Conservation (phyloP, 83 land plant species). For the Picea mariana region DNA sequence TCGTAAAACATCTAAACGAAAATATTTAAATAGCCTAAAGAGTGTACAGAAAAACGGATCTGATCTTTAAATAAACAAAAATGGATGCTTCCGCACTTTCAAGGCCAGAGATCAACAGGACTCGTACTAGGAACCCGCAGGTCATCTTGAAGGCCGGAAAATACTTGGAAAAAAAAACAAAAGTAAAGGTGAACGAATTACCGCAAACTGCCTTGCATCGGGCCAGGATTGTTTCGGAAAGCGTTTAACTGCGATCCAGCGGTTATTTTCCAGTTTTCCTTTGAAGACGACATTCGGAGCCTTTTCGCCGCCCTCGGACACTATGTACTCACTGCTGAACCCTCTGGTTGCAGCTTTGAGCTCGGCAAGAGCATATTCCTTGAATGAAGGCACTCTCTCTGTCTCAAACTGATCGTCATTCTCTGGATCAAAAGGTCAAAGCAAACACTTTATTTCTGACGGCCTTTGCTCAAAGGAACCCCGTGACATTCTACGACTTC, state of each 20-base stretch:
- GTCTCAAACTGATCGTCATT: slow-evolving; percentile 28
- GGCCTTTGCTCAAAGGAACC: background rate
- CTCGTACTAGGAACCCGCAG: too few relatives aligned
- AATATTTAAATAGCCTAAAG: background rate
- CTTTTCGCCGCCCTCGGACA: slow-evolving; percentile 94
- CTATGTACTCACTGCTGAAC: slow-evolving; percentile 77
- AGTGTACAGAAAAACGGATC: background rate
- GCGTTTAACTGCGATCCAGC: slow-evolving; percentile 82
- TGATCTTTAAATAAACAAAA: background rate
- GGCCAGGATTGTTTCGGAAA: slow-evolving; percentile 92
- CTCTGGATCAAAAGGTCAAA: background rate
- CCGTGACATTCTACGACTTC: background rate
- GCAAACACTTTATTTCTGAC: background rate
- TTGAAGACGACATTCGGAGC: slow-evolving; percentile 89
- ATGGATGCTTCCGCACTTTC: background rate
- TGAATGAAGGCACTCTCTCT: slow-evolving; percentile 64
- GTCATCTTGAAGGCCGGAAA: too few relatives aligned
- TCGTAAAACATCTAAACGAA: background rate
- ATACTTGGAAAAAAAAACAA: too few relatives aligned
- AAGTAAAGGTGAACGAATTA: slow-evolving; percentile 3
- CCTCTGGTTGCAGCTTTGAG: slow-evolving; percentile 77
- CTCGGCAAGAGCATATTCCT: slow-evolving; percentile 63
- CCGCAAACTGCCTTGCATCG: slow-evolving; percentile 79
- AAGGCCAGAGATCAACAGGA: too few relatives aligned
- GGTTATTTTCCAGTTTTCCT: slow-evolving; percentile 68